Conservation (phyloP, 1,139 yeast genomes). For the Suhomyces atakaporum region DNA sequence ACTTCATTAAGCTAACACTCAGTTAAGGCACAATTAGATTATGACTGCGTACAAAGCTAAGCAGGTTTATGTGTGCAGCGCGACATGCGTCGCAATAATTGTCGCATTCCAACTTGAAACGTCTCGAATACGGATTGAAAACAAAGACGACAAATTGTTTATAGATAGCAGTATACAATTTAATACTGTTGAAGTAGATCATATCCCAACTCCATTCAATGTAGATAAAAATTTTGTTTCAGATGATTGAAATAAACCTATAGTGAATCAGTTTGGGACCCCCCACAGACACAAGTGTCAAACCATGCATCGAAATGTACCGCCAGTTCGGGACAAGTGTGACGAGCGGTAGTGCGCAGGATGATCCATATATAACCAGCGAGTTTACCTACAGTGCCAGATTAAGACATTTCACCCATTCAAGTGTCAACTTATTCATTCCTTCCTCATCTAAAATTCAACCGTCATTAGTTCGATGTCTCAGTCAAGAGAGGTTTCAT, state of each 20-base stretch:
- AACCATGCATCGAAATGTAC: conserved; percentile 5
- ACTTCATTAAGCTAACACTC: too few relatives aligned
- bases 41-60: too few relatives aligned
- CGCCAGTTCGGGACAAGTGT: conserved; percentile 5
- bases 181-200: too few relatives aligned
- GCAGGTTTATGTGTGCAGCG: too few relatives aligned
- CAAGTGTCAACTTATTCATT: too few relatives aligned
- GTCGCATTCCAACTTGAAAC: conserved; percentile 6
- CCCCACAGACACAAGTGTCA: conserved; percentile 5
- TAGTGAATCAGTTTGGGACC: too few relatives aligned
- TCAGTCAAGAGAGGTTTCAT: conserved; percentile 52
- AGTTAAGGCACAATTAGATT: too few relatives aligned
- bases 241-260: too few relatives aligned
- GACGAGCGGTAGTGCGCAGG: conserved; percentile 9
- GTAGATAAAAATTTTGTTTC: too few relatives aligned
- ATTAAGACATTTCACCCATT: neutral
- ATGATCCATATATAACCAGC: conserved; percentile 8
- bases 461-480: conserved; percentile 3
- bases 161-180: too few relatives aligned
- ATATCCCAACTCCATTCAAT: too few relatives aligned
- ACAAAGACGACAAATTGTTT: neutral
- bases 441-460: conserved; percentile 1
- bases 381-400: conserved; percentile 3
- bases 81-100: neutral
- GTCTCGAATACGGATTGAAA: conserved; percentile 1